Evolutionary conservation across 2,329 filamentous ascomycete species (phyloP), one percentile per base, ranked within the genome.

Genomic region (Juglanconis sp.): DNA sequence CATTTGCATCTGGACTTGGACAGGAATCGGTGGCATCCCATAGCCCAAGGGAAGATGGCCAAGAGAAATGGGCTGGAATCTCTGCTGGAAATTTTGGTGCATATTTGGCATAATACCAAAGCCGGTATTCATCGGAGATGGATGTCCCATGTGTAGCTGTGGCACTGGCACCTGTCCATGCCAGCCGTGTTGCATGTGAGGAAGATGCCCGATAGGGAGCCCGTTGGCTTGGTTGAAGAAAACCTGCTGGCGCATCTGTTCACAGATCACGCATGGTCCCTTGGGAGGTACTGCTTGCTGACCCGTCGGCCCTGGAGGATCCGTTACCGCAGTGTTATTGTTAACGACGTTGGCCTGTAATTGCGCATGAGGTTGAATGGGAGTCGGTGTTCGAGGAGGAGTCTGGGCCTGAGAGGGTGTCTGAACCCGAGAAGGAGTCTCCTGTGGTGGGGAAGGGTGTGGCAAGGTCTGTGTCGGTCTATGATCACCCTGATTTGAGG

Each of bases 231-330:
- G 67, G 30, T 67, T 63, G 51, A 70, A 32, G 49, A 68, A 64
- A 40, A 65, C 66, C 38, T 70, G 71, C 35, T 72, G 70, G 52
- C 68, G 68, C 54, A 72, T 59, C 44, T 66, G 68, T 5, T 65
- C 58, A 49, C 72, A 74, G 4, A 68, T 55, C 17, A 69, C 66
- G 44, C 72, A 74, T 30, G 68, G 66, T 10, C 66, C 66, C 48
- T 70, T 72, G n/a, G 65, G 54, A 7, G 60, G 32, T 31, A 60
- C 56, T 44, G 60, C 36, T 35, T 46, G 36, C 7, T 63, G 59
- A 11, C 17, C 11, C 8, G 24, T 8, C 24, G 11, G 46, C 9
- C 3, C 1, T 11, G 31, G 17, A 54, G 56, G 17, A 13, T 8
- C 24, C 13, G 54, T 11, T 8, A 36, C 17, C 3, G 30, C 40